Percentiles rank a stretch among this genome's conserved stretches.
These are phyloP conservation scores for Candida frijolesensis DNA, from an alignment of 1,139 yeast species.

Conservation along the genomic window DNA sequence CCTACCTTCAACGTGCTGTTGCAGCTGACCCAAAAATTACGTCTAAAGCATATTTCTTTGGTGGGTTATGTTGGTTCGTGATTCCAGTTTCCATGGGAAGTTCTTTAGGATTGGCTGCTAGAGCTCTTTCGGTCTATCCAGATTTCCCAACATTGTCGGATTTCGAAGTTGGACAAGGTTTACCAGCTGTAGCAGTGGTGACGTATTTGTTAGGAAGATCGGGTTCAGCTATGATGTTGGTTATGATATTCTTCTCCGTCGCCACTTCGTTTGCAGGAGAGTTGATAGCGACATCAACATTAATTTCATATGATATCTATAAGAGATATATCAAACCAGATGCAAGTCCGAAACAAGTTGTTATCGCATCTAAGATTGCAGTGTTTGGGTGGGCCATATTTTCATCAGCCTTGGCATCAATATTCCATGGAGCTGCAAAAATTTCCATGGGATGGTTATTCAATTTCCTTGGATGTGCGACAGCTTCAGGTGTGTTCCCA, in stretches of 20 bases:
- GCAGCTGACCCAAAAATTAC: conserved; percentile 42
- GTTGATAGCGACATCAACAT: conserved; percentile 48
- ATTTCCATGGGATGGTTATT: conserved; percentile 35
- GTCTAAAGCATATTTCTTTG: conserved; percentile 43
- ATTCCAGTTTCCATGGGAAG: conserved; percentile 46
- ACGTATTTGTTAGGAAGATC: conserved; percentile 44
- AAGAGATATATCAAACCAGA: conserved; percentile 45
- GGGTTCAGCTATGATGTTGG: conserved; percentile 43
- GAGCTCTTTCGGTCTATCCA: conserved; percentile 27
- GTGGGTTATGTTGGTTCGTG: conserved; percentile 44
- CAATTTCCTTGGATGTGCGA: conserved; percentile 38
- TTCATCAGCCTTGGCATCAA: conserved; percentile 41
- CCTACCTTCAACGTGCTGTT: conserved; percentile 31
- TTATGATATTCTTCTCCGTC: conserved; percentile 52
- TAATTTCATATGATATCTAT: conserved; percentile 49
- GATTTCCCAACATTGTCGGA: conserved; percentile 29
- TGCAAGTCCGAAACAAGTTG: conserved; percentile 44
- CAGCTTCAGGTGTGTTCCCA: conserved; percentile 43
- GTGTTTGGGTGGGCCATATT: conserved; percentile 32
- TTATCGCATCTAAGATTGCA: conserved; percentile 38
- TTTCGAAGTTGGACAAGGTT: conserved; percentile 36
- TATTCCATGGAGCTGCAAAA: conserved; percentile 38
- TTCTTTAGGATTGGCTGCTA: conserved; percentile 42
- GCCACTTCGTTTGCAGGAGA: conserved; percentile 54
- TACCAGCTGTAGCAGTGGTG: conserved; percentile 46